Evolutionary conservation across 208 protist species (phyloP), one percentile per base, ranked within the genome.

Genomic region (Acanthamoeba lugdunensis): DNA sequence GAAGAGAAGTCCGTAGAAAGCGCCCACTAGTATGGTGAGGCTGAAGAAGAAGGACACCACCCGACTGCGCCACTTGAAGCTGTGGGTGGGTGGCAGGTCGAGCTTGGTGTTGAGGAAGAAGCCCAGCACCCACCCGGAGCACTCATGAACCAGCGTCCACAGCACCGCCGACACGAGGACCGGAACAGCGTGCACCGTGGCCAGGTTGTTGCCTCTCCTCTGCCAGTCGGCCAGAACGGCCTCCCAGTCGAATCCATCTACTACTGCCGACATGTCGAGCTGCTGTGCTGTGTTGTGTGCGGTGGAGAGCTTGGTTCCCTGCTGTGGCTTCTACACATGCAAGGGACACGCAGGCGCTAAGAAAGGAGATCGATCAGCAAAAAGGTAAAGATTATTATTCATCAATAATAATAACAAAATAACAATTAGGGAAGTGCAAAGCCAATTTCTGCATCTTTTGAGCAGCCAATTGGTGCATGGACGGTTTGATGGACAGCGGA

Each of bases 41-140:
- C 52, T 45, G 81, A 67, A 65, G 52, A 61, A 63, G 33, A 88
- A 88, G 28, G 81, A 56, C 33, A 88, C 81, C 18, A 88, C 54
- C 21, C 81, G 81, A 25, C 52, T 88, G 81, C 69, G 28, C 28
- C 33, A 33, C 16, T 9, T 21, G 30, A 79, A 79, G 7, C 33
- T 30, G 33, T 79, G 69, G 14, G 6, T 18, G 4, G 28, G 14
- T 18, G 52, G 52, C 52, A 56, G 37, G 16, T 33, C 69, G 23
- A 79, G 14, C 30, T 79, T 79, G 23, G 7, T 45, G 69, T 45
- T 45, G 69, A 79, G 37, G 37, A 79, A 50, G 69, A 45, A 79
- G 11, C 23, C 69, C 30, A 79, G 30, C 25, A 79, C 30, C 33
- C 16, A 28, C n/a, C 30, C 69, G 13, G 69, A 79, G 11, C 28